Evolutionary conservation across 495 filamentous ascomycete genomes (phyloP).

Genomic region (Usnea hakonensis): DNA sequence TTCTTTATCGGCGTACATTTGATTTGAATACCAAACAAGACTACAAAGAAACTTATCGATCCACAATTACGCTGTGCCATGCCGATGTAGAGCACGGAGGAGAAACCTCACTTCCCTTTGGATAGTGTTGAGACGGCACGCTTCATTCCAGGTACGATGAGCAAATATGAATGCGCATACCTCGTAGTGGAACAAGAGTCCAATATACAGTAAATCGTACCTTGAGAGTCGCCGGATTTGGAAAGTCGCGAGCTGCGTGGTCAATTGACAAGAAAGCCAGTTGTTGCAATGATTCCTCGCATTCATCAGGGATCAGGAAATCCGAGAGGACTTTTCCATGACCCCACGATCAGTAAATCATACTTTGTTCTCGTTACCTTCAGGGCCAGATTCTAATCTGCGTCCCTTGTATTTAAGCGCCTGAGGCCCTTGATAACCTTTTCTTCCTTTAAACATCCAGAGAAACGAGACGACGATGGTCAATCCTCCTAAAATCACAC

Average conservation of each 20-base stretch:
- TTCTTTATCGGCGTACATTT: too few relatives aligned
- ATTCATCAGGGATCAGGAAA: background rate
- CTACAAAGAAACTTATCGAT: too few relatives aligned
- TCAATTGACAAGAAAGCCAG: background rate
- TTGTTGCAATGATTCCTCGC: background rate
- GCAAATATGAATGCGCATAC: too few relatives aligned
- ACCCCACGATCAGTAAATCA: background rate
- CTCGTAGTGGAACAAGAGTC: too few relatives aligned
- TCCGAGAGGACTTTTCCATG: too few relatives aligned
- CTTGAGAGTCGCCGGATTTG: background rate
- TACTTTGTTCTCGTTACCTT: background rate
- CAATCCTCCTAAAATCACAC: slow-evolving; percentile 55
- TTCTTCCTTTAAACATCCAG: slow-evolving; percentile 30
- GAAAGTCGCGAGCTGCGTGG: background rate
- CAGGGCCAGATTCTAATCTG: background rate
- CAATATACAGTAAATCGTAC: too few relatives aligned
- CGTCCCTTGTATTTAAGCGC: background rate
- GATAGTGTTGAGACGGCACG: too few relatives aligned
- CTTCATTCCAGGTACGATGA: too few relatives aligned
- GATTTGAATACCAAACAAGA: too few relatives aligned
- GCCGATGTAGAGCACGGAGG: too few relatives aligned
- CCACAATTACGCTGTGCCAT: too few relatives aligned
- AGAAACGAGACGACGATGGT: slow-evolving; percentile 38
- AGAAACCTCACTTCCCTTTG: too few relatives aligned
- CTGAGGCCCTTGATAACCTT: slow-evolving; percentile 12